Conservation (phyloP, 192 early-diverging fungal species). For the Lobosporangium transversale region DNA sequence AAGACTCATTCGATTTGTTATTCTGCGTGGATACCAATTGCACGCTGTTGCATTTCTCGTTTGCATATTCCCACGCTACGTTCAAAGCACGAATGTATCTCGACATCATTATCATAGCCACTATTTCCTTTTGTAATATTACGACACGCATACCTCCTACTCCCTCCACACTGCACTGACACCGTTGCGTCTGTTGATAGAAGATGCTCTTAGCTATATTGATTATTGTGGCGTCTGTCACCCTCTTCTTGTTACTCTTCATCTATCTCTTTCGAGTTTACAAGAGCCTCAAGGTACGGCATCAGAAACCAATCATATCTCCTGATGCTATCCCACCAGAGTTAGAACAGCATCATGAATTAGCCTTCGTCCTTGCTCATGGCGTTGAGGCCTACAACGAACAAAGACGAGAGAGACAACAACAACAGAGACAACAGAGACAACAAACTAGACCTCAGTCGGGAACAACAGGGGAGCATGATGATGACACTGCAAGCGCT, state of each 20-base stretch:
- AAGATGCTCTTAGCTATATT: slow-evolving; percentile 7
- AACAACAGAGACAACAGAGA: background rate
- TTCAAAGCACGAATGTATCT: too few relatives aligned
- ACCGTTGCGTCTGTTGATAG: too few relatives aligned
- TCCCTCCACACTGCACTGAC: too few relatives aligned
- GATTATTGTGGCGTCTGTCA: slow-evolving; percentile 1
- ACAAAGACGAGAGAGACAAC: slow-evolving; percentile 13
- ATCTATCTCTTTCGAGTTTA: slow-evolving; percentile 20
- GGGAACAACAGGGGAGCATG: background rate
- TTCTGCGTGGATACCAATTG: too few relatives aligned
- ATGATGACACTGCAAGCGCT: background rate
- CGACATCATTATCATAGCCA: background rate
- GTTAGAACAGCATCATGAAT: slow-evolving; percentile 29
- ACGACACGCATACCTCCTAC: too few relatives aligned
- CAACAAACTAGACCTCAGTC: background rate
- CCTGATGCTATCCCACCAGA: slow-evolving; percentile 6
- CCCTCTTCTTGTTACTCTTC: slow-evolving; percentile 19
- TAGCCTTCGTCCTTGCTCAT: slow-evolving; percentile 38
- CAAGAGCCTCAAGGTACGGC: slow-evolving; percentile 16
- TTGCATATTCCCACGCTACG: too few relatives aligned
- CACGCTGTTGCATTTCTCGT: background rate
- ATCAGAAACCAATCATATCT: slow-evolving; percentile 6
- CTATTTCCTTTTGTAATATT: background rate
- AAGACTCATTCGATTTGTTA: too few relatives aligned
- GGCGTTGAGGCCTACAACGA: slow-evolving; percentile 43